These are phyloP conservation scores for Pyrenochaeta sp. DNA, from an alignment of 2,329 filamentous ascomycete species.

Conservation along the genomic window DNA sequence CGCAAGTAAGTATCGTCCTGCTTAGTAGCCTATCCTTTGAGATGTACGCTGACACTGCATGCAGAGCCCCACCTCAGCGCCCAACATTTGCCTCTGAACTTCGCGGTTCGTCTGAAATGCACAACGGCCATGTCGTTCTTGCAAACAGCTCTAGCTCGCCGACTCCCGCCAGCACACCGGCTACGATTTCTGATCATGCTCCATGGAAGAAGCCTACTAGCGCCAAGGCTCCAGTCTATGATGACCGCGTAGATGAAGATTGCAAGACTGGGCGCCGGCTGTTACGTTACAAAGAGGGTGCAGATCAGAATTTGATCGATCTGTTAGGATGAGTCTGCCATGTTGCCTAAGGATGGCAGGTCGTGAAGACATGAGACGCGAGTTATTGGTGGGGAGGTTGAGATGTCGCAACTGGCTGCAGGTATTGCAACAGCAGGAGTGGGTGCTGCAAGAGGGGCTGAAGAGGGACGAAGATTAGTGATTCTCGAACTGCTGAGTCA, in stretches of 20 bases:
- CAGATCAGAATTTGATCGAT: constrained; percentile 21
- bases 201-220: no score
- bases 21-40: no score
- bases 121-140: constrained; percentile 20
- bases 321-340: constrained; percentile 14
- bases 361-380: no score
- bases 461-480: no score
- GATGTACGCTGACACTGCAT: no score
- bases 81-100: constrained; percentile 17
- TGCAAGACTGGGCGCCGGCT: constrained; percentile 1
- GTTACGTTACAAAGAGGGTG: constrained; percentile 7
- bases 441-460: neutral
- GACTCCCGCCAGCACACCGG: neutral
- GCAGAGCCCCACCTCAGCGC: constrained; percentile 4
- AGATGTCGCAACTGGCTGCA: neutral
- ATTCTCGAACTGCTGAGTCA: no score
- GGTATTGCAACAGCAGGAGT: neutral
- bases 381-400: neutral
- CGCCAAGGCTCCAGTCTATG: neutral
- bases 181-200: neutral
- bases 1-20: constrained; percentile 21
- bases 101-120: constrained; percentile 5
- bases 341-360: no score
- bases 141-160: constrained; percentile 9
- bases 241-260: neutral